Base-by-base conservation (phyloP, 306 rosid species). In the Sicyos edulis region DNA sequence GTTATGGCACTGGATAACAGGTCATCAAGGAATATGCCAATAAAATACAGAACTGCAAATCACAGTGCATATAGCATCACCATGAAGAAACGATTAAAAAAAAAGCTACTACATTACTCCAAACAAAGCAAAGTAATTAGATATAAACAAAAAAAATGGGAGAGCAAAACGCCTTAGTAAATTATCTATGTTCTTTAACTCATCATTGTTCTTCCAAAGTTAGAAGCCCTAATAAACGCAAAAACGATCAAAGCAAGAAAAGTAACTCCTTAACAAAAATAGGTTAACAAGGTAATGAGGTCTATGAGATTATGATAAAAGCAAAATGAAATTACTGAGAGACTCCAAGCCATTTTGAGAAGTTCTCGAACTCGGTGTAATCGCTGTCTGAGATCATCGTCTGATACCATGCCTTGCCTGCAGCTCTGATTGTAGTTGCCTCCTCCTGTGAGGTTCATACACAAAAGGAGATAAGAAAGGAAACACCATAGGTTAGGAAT, bases 381-480 rank as follows among this genome's bases (percentile, higher is more conserved):
- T n/a, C n/a, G n/a, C n/a, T 81, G 76, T 81, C 84, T 13, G 84
- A 81, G 52, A 78, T 78, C 85, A 82, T 82, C 0, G 82, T 78
- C 61, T 78, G 55, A 64, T 78, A 78, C 82, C 82, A 82, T 0
- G 80, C 82, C 54, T 82, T 82, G 10, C 85, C 85, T 7, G 85
- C 85, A 1, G 80, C 77, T 76, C 68, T 78, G 49, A 82, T 78
- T 10, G 74, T 40, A 6, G 72, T 15, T 24, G 82, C 79, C 85
- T 34, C 40, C 40, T 34, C 85, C 85, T 81, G 68, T 5, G 13
- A 16, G 10, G 24, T 29, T 62, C 60, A 68, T 6, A 16, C 0
- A 67, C 45, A 67, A 47, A 44, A 74, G 15, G 22, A 4, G 14
- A 15, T 67, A 16, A 40, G 4, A 50, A 64, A 64, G 0, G 15